A percentile compares a stretch with the other conserved stretches of the same genome.
phyloP scores from a whole-genome alignment of 2,329 filamentous ascomycete genomes.

The Alternaria postmessia region DNA sequence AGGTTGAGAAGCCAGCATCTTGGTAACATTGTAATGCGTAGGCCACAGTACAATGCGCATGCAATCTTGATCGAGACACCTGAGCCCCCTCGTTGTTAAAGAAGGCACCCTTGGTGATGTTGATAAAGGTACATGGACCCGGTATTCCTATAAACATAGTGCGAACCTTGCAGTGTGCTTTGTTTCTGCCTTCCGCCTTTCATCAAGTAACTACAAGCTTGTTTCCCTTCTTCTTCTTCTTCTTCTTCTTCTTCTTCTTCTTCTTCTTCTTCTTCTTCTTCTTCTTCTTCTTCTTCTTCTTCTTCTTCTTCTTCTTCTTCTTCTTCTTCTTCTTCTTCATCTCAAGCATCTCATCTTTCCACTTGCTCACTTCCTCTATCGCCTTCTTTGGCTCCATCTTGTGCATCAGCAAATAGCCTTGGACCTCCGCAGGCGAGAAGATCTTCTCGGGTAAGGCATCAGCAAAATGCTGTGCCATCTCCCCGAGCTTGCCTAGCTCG shows the following conservation, averaged over 20 bases:
- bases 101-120: not conserved
- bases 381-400: constrained; percentile 60
- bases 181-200: not conserved
- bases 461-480: constrained; percentile 58
- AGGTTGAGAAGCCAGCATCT: not conserved
- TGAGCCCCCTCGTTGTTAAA: not conserved
- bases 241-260: constrained; percentile 23
- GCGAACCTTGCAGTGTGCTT: not conserved
- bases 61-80: not conserved
- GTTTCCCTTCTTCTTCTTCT: constrained; percentile 29
- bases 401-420: constrained; percentile 61
- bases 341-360: constrained; percentile 50
- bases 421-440: constrained; percentile 63
- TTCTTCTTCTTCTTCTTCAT: constrained; percentile 25
- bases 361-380: constrained; percentile 54
- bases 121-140: not conserved
- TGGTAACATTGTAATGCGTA: not conserved
- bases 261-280: constrained; percentile 36
- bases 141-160: not conserved
- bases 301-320: constrained; percentile 29
- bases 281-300: constrained; percentile 31
- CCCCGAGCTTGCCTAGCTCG: constrained; percentile 15
- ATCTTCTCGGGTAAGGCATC: constrained; percentile 54
- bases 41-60: too few species aligned
- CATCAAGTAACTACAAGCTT: constrained; percentile 22